Percentiles rank a stretch among this genome's conserved stretches.
These are phyloP conservation scores for Cyberlindnera sargentensis DNA, from an alignment of 805 yeast genomes.

Conservation along the genomic window DNA sequence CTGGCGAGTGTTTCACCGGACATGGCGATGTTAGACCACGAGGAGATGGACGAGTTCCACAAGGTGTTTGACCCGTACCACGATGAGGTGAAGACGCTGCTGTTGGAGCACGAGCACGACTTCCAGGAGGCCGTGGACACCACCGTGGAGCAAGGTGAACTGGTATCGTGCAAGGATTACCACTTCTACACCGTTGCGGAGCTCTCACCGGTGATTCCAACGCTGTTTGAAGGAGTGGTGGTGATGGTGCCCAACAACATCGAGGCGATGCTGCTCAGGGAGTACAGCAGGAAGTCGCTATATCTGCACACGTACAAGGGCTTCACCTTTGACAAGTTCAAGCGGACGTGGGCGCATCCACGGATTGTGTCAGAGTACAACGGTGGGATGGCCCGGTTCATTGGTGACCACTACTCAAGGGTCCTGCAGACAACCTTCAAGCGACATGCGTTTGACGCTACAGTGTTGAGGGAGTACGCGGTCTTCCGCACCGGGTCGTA, in stretches of 20 bases:
- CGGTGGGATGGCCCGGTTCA: slow-evolving; percentile 6
- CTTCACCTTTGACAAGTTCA: slow-evolving; percentile 30
- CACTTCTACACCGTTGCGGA: slow-evolving; percentile 48
- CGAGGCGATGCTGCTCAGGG: slow-evolving; percentile 36
- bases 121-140: slow-evolving; percentile 27
- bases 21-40: slow-evolving; percentile 1
- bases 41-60: slow-evolving; percentile 6
- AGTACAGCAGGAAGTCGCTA: slow-evolving; percentile 35
- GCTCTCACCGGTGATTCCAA: slow-evolving; percentile 43
- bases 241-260: slow-evolving; percentile 48
- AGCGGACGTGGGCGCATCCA: slow-evolving; percentile 14
- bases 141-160: background rate
- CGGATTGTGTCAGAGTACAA: slow-evolving; percentile 15
- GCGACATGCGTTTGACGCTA: too few relatives aligned
- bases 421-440: background rate
- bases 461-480: background rate
- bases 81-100: slow-evolving; percentile 23
- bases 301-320: slow-evolving; percentile 31
- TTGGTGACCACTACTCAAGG: slow-evolving; percentile 9
- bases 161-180: slow-evolving; percentile 52
- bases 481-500: background rate
- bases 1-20: slow-evolving; percentile 12
- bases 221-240: slow-evolving; percentile 53
- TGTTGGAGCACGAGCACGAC: slow-evolving; percentile 26
- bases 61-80: slow-evolving; percentile 21